Evolutionary conservation across 495 filamentous ascomycete species (phyloP), one percentile per base, ranked within the genome.

Genomic region (Penicillium fimorum): DNA sequence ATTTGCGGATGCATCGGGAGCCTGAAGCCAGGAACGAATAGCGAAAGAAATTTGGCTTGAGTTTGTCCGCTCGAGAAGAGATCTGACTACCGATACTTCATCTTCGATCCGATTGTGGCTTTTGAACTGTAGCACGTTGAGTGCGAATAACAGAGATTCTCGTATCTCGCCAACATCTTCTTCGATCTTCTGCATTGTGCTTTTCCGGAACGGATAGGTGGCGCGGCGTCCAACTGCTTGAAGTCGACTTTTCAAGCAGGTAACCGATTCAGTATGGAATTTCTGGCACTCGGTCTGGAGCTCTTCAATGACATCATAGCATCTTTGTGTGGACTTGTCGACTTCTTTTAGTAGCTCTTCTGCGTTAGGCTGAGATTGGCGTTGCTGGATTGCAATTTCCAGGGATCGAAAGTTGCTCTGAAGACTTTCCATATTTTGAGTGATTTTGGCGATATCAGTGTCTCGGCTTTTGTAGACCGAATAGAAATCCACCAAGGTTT

Each of bases 181-280:
- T 55, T 70, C 64, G 8, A 74, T 57, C 45, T 70, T 73, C 42
- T 62, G 55, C 29, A 74, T 53, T 3, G 70, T 71, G 41, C 64
- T 69, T 53, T 60, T 52, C 11, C 65, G 62, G 37, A 74, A 73
- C 8, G 64, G 71, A 58, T 74, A 73, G n/a, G 62, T 41, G 1
- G 29, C 55, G 12, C 59, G 54, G 20, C 62, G 70, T 6, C 61
- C 58, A 17, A 55, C 49, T 22, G 47, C 12, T 15, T 58, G 47
- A 32, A 65, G 10, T 0, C 48, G 44, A 58, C 27, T 53, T 35
- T 55, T 65, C 17, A 65, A 33, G 24, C 43, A 8, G 30, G 33
- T 20, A 5, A 30, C 20, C 7, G 60, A 37, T 1, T 43, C 56
- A 42, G 48, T 47, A 12, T 40, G 45, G 37, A 67, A 56, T 44